Evolutionary conservation across 2,329 filamentous ascomycete genomes (phyloP), one percentile per base, ranked within the genome.

Genomic region (Calonectria fujianensis): DNA sequence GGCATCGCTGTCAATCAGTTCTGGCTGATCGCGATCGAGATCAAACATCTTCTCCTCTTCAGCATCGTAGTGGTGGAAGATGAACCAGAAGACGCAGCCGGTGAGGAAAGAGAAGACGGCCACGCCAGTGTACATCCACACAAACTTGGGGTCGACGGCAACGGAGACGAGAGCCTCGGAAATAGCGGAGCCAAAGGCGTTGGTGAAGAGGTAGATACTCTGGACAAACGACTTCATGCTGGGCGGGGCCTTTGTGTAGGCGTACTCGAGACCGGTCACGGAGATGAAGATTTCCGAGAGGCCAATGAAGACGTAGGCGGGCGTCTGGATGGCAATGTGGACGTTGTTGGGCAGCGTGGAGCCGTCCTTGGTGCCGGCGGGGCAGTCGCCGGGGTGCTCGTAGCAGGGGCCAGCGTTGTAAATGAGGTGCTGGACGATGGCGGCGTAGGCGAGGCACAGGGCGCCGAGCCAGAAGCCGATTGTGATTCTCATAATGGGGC

Each of bases 231-330:
- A 91, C 82, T 92, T 91, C 92, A 95, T 94, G 82, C 88, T 91
- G 52, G 90, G 89, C 2, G 93, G 93, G 0, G 93, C 93, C 84
- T 95, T 94, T 80, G 92, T 94, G 84, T 92, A 95, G 24, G 93
- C 93, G 78, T 95, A 94, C 82, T 95, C 93, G 14, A 94, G 89
- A 75, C 91, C 91, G 1, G 93, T 94, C 75, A 95, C 91, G 14
- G 91, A 93, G 61, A 91, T 90, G 80, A 93, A 90, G 72, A 93
- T 92, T 82, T 93, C 91, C 0, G 90, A 87, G 18, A 91, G 83
- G 27, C 89, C 91, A 35, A 92, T 90, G 61, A 92, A 86, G 63
- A 93, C 82, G 27, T 91, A 90, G 37, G 90, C 91, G 16, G 92
- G 86, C 0, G 85, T 82, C 78, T 88, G 87, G 48, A 93, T 83